Base-by-base conservation (phyloP, 2,329 filamentous ascomycete species). In the Fusarium decemcellulare region DNA sequence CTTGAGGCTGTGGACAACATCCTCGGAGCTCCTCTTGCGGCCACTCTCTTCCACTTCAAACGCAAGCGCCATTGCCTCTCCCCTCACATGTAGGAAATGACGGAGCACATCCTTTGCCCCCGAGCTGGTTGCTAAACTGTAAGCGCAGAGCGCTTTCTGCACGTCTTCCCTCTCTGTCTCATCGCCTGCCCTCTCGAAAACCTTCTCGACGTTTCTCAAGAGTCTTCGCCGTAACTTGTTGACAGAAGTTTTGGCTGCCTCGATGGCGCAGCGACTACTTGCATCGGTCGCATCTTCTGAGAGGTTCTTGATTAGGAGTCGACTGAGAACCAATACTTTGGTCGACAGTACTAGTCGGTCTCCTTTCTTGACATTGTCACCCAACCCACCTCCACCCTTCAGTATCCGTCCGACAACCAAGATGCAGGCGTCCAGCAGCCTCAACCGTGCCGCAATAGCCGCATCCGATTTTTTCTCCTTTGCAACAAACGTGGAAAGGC, bases 101-200 rank as follows among this genome's bases (percentile, higher is more conserved):
- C 89, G 85, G 56, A 98, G 80, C 1, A 93, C 92, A 76, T 97
- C 94, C 61, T 88, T 90, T 0, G 93, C 90, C 0, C 94, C 92
- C 1, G 92, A 94, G 74, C 89, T 97, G 4, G 92, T 94, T 2
- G 91, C 89, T 53, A 98, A 84, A 65, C 93, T 94, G 77, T 94
- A 95, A 0, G 95, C 94, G 59, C 91, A 92, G 70, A 98, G 85
- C 1, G 91, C 90, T 72, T 93, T 91, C 12, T 95, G 83, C 15
- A 96, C 85, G 23, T 87, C 84, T 63, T 84, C 74, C 61, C 85
- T 73, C 71, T 85, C 70, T 64, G 78, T 65, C 75, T 82, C 65
- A 73, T 86, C 78, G 85, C 91, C 86, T 29, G 91, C 87, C 50
- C 86, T 88, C 69, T 88, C 86, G 56, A 97, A 78, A 6, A 93